Base-by-base conservation (phyloP, 176 grass and related monocot genomes). In the Hyparrhenia diplandra region DNA sequence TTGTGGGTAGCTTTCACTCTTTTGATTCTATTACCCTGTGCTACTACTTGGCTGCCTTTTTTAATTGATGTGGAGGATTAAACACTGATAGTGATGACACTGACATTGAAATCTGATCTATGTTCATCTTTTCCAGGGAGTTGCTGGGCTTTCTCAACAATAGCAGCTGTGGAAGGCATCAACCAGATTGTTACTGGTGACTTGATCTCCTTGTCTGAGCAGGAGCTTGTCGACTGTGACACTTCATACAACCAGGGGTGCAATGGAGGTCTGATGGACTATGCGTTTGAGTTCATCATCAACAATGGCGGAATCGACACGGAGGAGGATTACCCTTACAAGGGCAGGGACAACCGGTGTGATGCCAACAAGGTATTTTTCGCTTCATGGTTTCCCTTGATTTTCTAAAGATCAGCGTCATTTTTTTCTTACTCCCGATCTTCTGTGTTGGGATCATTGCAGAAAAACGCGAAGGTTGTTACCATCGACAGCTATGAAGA, bases 231-330 rank as follows among this genome's bases (percentile, higher is more conserved):
- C 3, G 93, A 96, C 79, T 96, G 93, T 21, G 93, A 96, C 78
- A 96, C 90, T 51, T 93, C 71, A 45, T 96, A 96, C 67, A 96
- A 96, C 39, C 25, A 96, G 63, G 93, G 93, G 12, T 96, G 93
- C 88, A 93, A 96, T 82, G 93, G 93, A 46, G 93, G 93, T 43
- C 88, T 96, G 28, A 96, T 96, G 93, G 93, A 96, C 73, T 96
- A 96, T 20, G 93, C 88, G 5, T 96, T 93, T 59, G 72, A 90
- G 80, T 96, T 96, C 49, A 96, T 96, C 51, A 96, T 96, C 36
- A 90, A 88, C 42, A 96, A 96, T 12, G 93, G 88, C 13, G 93
- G 93, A 51, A 89, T 96, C 1, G 93, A 96, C 77, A 82, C 85
- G 0, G 93, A 96, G 62, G 83, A 55, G 0, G 93, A 96, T 58